Base-by-base conservation (phyloP, 2,329 filamentous ascomycete species). In the Ascochyta clinopodiicola region DNA sequence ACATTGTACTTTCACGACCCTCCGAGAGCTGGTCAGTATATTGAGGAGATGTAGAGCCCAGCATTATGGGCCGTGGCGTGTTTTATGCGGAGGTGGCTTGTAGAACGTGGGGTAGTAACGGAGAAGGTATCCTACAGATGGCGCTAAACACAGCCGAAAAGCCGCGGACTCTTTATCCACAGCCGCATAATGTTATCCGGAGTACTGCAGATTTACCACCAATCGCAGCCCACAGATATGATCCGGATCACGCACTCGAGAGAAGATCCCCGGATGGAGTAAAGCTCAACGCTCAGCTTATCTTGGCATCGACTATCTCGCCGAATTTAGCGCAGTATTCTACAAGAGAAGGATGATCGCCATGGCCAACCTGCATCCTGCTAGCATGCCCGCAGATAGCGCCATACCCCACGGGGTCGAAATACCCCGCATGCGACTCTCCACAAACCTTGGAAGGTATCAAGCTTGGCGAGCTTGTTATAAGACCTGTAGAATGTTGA, bases 1-100 rank as follows among this genome's bases (percentile, higher is more conserved):
- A 58, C 60, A 66, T 66, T 46, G 47, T 53, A 29, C 13, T n/a
- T 43, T 47, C 42, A 25, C n/a, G n/a, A 24, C 22, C 21, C 34
- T 29, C 38, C 21, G 27, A 51, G 17, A 31, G 35, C 19, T 44
- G 31, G 36, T 47, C 27, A 47, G 39, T 17, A 32, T 37, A 24
- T 29, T 49, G 29, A 43, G 34, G 27, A 27, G 42, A 46, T 56
- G 47, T 38, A 43, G 42, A 43, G 37, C 37, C 42, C 22, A 45
- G 34, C 52, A 56, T 56, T 43, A 37, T 56, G 46, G 31, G 42
- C 42, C 22, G 44, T 40, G 38, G 51, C 51, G 22, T 49, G 38
- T 43, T 59, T 56, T 56, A 59, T 56, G 56, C 38, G 44, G 44
- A 45, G 38, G 44, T 52, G 56, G 44, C 51, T 48, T 51, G 10